A percentile compares a stretch with the other conserved stretches of the same genome.
Evolutionary conservation across 768 basidiomycete species (phyloP).

Genomic region (Cyclocybe cylindracea): DNA sequence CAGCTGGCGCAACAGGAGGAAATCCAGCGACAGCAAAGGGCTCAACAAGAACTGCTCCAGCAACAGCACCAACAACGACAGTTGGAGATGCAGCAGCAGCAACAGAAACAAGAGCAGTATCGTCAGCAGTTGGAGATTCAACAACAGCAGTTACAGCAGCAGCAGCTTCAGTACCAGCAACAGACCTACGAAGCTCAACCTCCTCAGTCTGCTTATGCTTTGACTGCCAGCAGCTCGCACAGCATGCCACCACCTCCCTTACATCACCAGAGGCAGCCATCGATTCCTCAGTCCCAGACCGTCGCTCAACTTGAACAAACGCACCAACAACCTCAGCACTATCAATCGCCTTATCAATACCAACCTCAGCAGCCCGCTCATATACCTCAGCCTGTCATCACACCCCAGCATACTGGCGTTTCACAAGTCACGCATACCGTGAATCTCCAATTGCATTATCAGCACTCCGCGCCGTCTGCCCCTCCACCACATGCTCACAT

Average conservation of each 20-base stretch:
- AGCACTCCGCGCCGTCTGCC: constrained; percentile 1
- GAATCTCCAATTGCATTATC: no score
- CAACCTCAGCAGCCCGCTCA: no score
- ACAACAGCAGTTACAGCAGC: constrained; percentile 17
- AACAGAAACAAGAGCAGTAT: constrained; percentile 21
- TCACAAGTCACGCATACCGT: no score
- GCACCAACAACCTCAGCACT: background rate
- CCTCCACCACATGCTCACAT: constrained; percentile 11
- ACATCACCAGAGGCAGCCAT: constrained; percentile 6
- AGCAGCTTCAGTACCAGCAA: constrained; percentile 16
- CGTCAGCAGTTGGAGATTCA: constrained; percentile 20
- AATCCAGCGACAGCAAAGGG: constrained; percentile 16
- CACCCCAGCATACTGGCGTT: no score
- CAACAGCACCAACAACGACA: constrained; percentile 16
- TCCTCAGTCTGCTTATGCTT: constrained; percentile 14
- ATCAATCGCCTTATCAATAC: no score
- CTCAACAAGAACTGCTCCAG: constrained; percentile 17
- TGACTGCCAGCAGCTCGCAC: background rate
- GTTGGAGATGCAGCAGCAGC: constrained; percentile 19
- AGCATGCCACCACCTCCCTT: constrained; percentile 2
- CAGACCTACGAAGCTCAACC: constrained; percentile 8
- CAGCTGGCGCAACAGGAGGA: constrained; percentile 14
- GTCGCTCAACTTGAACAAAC: constrained; percentile 13
- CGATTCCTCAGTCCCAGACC: constrained; percentile 15
- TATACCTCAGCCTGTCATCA: no score